A percentile compares a stretch with the other conserved stretches of the same genome.
phyloP scores from a whole-genome alignment of 2,329 filamentous ascomycete genomes.

The Fusarium nygamai region DNA sequence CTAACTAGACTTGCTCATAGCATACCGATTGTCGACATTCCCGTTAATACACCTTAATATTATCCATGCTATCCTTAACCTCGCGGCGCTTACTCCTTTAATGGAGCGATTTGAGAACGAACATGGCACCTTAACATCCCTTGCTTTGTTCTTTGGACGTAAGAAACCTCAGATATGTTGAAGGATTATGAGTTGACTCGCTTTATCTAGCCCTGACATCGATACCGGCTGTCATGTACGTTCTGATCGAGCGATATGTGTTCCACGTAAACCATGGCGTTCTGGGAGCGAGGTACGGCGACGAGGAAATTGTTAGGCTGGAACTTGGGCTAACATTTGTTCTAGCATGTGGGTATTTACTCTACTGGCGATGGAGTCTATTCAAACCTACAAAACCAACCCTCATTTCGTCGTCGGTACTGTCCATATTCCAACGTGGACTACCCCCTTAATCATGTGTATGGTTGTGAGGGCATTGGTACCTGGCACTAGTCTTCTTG shows the following conservation, averaged over 20 bases:
- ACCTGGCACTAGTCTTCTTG: conserved; percentile 83
- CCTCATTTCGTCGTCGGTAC: conserved; percentile 75
- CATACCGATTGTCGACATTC: conserved; percentile 93
- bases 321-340: background rate
- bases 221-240: conserved; percentile 83
- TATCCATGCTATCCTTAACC: conserved; percentile 82
- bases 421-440: conserved; percentile 88
- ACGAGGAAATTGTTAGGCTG: too few species aligned
- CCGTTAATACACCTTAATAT: conserved; percentile 85
- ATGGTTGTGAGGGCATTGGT: conserved; percentile 80
- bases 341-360: conserved; percentile 91
- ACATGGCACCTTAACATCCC: conserved; percentile 87
- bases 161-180: conserved; percentile 54
- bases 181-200: conserved; percentile 11
- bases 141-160: conserved; percentile 92
- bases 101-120: conserved; percentile 94
- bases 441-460: conserved; percentile 81
- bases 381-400: conserved; percentile 84
- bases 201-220: conserved; percentile 74
- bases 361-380: conserved; percentile 83
- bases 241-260: conserved; percentile 79
- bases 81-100: conserved; percentile 83
- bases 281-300: conserved; percentile 80
- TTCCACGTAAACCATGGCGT: conserved; percentile 77
- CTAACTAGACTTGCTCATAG: conserved; percentile 55